phyloP scores from a whole-genome alignment of 1,284 basidiomycete genomes.

The Cutaneotrichosporon cavernicola region DNA sequence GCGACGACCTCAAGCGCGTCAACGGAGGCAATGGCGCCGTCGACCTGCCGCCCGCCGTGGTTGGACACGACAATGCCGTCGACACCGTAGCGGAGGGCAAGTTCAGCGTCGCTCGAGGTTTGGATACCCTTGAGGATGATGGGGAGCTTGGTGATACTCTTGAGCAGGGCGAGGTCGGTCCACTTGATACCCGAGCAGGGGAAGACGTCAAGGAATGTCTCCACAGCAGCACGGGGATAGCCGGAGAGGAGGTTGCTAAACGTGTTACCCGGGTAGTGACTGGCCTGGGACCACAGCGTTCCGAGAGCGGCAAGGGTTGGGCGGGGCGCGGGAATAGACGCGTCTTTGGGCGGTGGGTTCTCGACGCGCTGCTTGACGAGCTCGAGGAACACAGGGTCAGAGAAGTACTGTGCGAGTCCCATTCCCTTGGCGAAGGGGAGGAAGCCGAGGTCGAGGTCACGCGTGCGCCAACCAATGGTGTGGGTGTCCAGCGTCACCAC shows the following conservation, averaged over 20 bases:
- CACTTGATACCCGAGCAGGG: constrained; percentile 17
- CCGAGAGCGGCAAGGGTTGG: constrained; percentile 14
- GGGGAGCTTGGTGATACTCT: constrained; percentile 40
- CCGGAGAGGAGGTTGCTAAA: constrained; percentile 11
- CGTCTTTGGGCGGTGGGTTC: not conserved
- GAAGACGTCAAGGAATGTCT: constrained; percentile 25
- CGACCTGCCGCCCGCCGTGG: constrained; percentile 78
- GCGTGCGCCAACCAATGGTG: constrained; percentile 60
- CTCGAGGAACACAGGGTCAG: constrained; percentile 20
- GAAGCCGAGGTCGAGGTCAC: constrained; percentile 21
- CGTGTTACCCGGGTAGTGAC: constrained; percentile 18
- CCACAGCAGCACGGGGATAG: constrained; percentile 17
- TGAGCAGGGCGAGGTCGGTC: constrained; percentile 19
- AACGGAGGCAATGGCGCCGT: constrained; percentile 71
- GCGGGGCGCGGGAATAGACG: not conserved
- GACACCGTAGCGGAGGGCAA: constrained; percentile 62
- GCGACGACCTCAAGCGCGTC: constrained; percentile 61
- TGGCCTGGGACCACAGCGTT: constrained; percentile 12
- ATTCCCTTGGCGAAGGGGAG: constrained; percentile 18
- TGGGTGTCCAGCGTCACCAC: constrained; percentile 63
- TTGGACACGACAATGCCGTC: constrained; percentile 79
- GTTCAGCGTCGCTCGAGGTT: constrained; percentile 65
- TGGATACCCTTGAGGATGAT: constrained; percentile 67
- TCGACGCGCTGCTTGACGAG: constrained; percentile 16
- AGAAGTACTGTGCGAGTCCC: constrained; percentile 23